A percentile compares a stretch with the other conserved stretches of the same genome.
phyloP scores from a whole-genome alignment of 176 grass and related monocot species.

The Avena sativa region DNA sequence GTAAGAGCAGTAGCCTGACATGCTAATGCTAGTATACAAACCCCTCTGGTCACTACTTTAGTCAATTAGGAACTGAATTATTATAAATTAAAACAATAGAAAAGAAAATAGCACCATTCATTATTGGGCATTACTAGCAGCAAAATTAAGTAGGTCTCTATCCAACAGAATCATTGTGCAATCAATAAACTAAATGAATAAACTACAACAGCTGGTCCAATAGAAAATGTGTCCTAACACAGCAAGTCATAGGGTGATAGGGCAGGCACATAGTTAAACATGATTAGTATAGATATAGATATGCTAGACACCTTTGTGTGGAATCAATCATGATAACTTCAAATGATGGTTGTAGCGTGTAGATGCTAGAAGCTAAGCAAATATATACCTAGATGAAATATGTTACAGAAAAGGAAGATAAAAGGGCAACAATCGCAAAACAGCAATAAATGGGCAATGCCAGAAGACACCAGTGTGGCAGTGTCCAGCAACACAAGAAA shows the following conservation, averaged over 20 bases:
- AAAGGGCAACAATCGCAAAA: background rate
- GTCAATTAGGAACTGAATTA: background rate
- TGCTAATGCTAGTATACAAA: background rate
- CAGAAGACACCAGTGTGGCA: background rate
- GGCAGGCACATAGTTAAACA: slow-evolving; percentile 9
- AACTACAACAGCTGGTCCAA: background rate
- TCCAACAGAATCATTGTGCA: background rate
- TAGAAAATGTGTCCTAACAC: background rate
- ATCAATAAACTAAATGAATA: background rate
- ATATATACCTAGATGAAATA: background rate
- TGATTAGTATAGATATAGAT: background rate
- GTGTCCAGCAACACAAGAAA: background rate
- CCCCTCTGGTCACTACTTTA: background rate
- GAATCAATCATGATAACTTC: background rate
- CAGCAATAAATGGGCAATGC: background rate
- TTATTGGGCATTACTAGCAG: background rate
- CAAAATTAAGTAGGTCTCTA: background rate
- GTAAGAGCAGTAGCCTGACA: background rate
- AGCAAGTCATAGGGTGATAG: background rate
- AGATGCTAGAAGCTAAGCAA: background rate
- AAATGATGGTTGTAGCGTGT: background rate
- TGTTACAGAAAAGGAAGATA: background rate
- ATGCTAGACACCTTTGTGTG: background rate
- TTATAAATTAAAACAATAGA: background rate
- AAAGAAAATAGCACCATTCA: background rate